These are phyloP conservation scores for Capsella rubella DNA, from an alignment of 441 rosid species.

Conservation along the genomic window DNA sequence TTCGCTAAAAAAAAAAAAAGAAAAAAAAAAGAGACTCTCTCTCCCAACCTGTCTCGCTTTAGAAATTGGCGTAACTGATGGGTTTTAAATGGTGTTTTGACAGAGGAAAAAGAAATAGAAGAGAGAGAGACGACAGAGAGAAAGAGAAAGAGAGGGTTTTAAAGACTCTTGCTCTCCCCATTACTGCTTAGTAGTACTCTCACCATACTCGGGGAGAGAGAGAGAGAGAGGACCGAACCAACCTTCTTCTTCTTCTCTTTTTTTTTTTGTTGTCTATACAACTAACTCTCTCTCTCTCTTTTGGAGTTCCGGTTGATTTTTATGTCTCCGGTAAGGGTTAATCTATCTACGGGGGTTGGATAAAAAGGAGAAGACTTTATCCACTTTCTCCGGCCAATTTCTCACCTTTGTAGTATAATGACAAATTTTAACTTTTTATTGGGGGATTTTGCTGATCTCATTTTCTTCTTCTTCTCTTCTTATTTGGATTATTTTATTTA, in stretches of 20 bases:
- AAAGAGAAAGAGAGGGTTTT: conserved; percentile 34
- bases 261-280: conserved; percentile 22
- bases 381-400: conserved; percentile 43
- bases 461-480: conserved; percentile 25
- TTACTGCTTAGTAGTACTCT: conserved; percentile 47
- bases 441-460: conserved; percentile 40
- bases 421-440: conserved; percentile 41
- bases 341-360: conserved; percentile 16
- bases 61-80: conserved; percentile 46
- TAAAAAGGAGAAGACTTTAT: conserved; percentile 32
- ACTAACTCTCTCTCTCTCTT: conserved; percentile 34
- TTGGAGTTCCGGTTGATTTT: conserved; percentile 3
- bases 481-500: not conserved
- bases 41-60: conserved; percentile 11
- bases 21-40: not conserved
- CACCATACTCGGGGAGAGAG: conserved; percentile 43
- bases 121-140: conserved; percentile 11
- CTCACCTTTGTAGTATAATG: conserved; percentile 39
- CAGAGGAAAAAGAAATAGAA: conserved; percentile 9
- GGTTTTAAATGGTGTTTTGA: conserved; percentile 44
- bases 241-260: conserved; percentile 41
- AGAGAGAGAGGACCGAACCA: conserved; percentile 41
- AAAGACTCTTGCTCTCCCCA: conserved; percentile 44
- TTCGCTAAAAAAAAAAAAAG: conserved; percentile 18
- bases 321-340: conserved; percentile 36